Evolutionary conservation across 2,329 filamentous ascomycete species (phyloP), one percentile per base, ranked within the genome.

Genomic region (Phaeoacremonium minimum): DNA sequence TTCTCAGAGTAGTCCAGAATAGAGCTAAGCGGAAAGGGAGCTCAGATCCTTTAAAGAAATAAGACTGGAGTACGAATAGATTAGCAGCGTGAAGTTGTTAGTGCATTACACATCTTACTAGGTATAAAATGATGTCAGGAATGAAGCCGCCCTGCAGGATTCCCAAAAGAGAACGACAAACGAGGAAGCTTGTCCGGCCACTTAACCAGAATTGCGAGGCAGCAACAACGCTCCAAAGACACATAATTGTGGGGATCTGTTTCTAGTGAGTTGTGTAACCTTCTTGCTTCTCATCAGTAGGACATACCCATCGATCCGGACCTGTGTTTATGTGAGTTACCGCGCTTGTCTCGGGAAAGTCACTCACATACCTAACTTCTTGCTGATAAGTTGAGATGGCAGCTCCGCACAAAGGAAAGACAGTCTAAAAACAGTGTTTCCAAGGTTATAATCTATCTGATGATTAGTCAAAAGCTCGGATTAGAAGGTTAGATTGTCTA

Each of bases 351-450:
- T 26, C 7, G 6, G 4, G 13, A 8, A 3, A 1, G 44, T 45
- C 6, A 43, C 7, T n/a, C 9, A 33, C 38, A 29, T 12, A 40
- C 53, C 59, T 2, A 63, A 44, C 47, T 69, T 71, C 52, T 83
- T 83, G 30, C 66, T 71, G 12, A 82, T 49, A 7, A 83, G 62
- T 47, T 82, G 77, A 0, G 76, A 81, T 0, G 78, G 78, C 3
- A 83, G 56, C 46, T 83, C 78, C 0, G 77, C 75, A 5, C 66
- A 55, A 3, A 80, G 54, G 44, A 80, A 80, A 0, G 65, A 64
- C 4, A 76, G 50, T 1, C 66, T 61, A 44, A 77, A 79, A 32
- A 80, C 64, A 0, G 70, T 74, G 47, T 77, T 64, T 17, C 75
- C 75, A 13, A 68, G 53, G 47, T 78, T 79, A 49, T 70, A 74